Conservation (phyloP, 306 rosid genomes). For the Quercus rubra region DNA sequence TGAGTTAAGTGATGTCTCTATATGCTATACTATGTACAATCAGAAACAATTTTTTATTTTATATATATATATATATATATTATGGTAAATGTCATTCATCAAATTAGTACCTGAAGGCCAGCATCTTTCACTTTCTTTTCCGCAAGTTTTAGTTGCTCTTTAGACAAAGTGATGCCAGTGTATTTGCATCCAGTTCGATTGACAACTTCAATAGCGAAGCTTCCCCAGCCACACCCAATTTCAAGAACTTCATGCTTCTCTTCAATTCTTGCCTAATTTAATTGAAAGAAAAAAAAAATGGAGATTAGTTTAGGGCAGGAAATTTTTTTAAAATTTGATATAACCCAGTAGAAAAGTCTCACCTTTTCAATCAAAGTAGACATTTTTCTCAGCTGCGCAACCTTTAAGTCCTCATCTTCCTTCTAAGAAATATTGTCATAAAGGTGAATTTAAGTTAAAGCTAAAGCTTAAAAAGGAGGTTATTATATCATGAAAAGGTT, state of each 20-base stretch:
- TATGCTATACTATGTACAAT: too few relatives aligned
- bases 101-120: conserved; percentile 62
- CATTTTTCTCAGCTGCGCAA: conserved; percentile 74
- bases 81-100: neutral
- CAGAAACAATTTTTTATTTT: too few relatives aligned
- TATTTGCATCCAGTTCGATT: conserved; percentile 73
- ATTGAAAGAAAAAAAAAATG: neutral
- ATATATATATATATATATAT: too few relatives aligned
- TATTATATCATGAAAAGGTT: neutral
- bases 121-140: conserved; percentile 59
- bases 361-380: conserved; percentile 65
- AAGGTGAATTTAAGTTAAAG: neutral
- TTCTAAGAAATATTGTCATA: conserved; percentile 28
- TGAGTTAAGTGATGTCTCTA: too few relatives aligned
- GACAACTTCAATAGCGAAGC: conserved; percentile 80
- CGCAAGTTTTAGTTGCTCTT: conserved; percentile 80
- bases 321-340: too few relatives aligned
- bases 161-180: conserved; percentile 79
- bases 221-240: conserved; percentile 92
- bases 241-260: conserved; percentile 76
- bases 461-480: conserved; percentile 1
- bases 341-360: neutral
- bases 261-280: conserved; percentile 54
- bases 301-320: too few relatives aligned
- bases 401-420: conserved; percentile 64